Evolutionary conservation across 345 rosid species (phyloP), one percentile per base, ranked within the genome.

Genomic region (Crucihimalaya himalaica): DNA sequence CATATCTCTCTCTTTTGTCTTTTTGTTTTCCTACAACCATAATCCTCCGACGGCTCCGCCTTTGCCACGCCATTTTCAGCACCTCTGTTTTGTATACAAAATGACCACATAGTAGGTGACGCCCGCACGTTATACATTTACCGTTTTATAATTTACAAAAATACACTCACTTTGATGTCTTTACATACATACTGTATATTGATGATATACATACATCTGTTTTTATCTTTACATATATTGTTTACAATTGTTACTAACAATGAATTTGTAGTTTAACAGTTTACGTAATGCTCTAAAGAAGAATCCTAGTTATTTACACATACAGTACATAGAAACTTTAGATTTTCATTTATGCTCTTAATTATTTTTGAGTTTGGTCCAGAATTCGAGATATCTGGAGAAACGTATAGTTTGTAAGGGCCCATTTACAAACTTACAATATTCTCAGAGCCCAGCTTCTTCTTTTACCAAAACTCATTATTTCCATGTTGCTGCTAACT

Each of bases 1-100:
- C 50, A 73, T 73, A 73, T 63, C 45, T 64, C 21, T 64, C 71
- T 54, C 56, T 11, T 63, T 61, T 37, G 50, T 50, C 39, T 18
- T 23, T 35, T 46, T 8, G 12, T 34, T 27, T 40, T 12, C 40
- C 7, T 3, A 3, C 53, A 53, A 20, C 48, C 13, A 47, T 27
- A 50, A 1, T 50, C 19, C 27, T 72, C n/a, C 27, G 35, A 72
- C 55, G 77, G 70, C 70, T 63, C 54, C 50, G 39, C 42, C 16
- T 63, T 42, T 53, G 63, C 70, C 70, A 63, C 70, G 68, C 32
- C 43, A 46, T 8, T 16, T 13, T 14, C 6, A 15, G 20, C 35
- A 53, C 47, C 47, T 15, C 5, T 5, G 8, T 46, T 47, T 31
- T 31, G 4, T 31, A 2, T 31, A 1, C 6, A n/a, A n/a, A 28